A percentile compares a stretch with the other conserved stretches of the same genome.
Evolutionary conservation across 2,329 filamentous ascomycete species (phyloP).

Genomic region (Westerdykella sp.): DNA sequence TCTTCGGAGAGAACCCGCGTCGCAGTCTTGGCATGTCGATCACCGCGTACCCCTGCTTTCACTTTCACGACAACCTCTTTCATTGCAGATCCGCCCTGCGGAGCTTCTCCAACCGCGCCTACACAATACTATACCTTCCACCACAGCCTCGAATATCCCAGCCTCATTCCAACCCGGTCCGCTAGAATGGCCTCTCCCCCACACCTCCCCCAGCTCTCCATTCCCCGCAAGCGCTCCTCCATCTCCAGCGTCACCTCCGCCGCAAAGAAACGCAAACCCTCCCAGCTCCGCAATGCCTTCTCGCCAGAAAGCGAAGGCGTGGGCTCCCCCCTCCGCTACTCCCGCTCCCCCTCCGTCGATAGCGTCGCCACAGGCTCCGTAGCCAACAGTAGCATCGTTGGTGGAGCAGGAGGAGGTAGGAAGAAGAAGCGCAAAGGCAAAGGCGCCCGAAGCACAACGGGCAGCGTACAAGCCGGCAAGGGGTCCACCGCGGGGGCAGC

Average conservation of each 20-base stretch:
- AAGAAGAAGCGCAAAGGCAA: conserved; percentile 51
- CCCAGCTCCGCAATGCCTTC: conserved; percentile 71
- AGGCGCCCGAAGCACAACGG: conserved; percentile 30
- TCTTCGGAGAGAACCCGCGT: no score
- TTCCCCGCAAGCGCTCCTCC: conserved; percentile 58
- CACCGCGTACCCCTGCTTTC: not conserved
- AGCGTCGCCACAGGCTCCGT: conserved; percentile 50
- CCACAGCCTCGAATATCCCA: not conserved
- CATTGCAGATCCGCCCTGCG: not conserved
- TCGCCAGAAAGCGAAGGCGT: conserved; percentile 54
- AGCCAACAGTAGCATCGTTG: conserved; percentile 18
- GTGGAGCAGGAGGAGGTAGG: conserved; percentile 40
- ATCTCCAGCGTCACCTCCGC: conserved; percentile 46
- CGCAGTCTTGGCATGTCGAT: conserved; percentile 9
- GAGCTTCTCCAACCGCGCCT: not conserved
- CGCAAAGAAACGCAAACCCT: conserved; percentile 66
- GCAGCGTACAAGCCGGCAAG: conserved; percentile 28
- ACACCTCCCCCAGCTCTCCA: conserved; percentile 47
- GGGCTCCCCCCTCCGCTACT: conserved; percentile 49
- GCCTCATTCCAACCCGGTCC: not conserved
- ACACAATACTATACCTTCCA: not conserved
- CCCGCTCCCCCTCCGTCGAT: conserved; percentile 62
- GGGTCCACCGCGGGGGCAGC: conserved; percentile 8
- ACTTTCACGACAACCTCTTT: not conserved
- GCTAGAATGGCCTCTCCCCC: conserved; percentile 56